Base-by-base conservation (phyloP, 2,329 filamentous ascomycete genomes). In the Penicillium aurantiogriseum region DNA sequence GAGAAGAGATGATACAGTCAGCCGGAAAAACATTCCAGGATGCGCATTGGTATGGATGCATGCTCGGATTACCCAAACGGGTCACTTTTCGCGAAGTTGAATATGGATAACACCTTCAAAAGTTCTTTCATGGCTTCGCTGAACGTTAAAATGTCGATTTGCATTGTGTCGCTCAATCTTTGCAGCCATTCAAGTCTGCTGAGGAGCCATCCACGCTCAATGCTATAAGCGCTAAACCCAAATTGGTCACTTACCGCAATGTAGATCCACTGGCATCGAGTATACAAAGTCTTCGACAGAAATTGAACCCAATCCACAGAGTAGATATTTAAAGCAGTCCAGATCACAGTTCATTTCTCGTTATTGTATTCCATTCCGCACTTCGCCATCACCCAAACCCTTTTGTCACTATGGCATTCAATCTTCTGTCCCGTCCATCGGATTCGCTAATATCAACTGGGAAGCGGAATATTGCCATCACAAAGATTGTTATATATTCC, bases 401-500 rank as follows among this genome's bases (percentile, higher is more conserved):
- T 33, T 5, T 6, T 33, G 31, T 33, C 46, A 55, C 2, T 33
- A 63, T 60, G 63, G 35, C 19, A 29, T 13, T 23, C 31, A 45
- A 45, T 21, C n/a, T 47, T 23, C 9, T 48, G 23, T 42, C 54
- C 25, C 55, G 50, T n/a, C 40, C 38, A 3, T 36, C 29, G 17
- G 31, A 56, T 13, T 43, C 25, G 9, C 25, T 51, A 15, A 59
- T 62, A 38, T 53, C 59, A 38, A 29, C 44, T 27, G 47, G 54
- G 33, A 51, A 38, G 23, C 52, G 38, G 13, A 54, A 64, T 4
- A 39, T 71, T 25, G 68, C 67, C 19, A 67, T 71, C n/a, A 58
- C 63, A 9, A 64, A 71, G 31, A 23, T 71, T 8, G 40, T 58
- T 2, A 48, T 71, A 19, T 71, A 67, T 43, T 69, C 65, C 2